Evolutionary conservation across 148 eudicot genomes (phyloP), one percentile per base, ranked within the genome.

Genomic region (Linanthus parryae): DNA sequence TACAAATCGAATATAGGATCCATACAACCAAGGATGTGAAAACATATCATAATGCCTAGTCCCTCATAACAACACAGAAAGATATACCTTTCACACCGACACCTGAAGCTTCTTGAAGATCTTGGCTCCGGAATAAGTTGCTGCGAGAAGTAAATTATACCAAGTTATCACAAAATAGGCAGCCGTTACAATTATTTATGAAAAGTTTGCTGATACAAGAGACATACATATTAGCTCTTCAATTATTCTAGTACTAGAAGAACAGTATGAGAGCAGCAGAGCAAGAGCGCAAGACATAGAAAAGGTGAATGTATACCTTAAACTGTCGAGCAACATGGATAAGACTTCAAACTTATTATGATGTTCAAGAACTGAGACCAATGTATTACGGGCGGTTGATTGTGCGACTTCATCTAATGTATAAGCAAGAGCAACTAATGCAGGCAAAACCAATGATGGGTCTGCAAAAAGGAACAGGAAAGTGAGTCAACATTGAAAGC

Each of bases 251-350:
- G n/a, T n/a, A n/a, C n/a, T n/a, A n/a, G n/a, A n/a, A n/a, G n/a
- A n/a, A n/a, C n/a, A n/a, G n/a, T n/a, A n/a, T n/a, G n/a, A n/a
- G n/a, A n/a, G n/a, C n/a, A n/a, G n/a, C n/a, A n/a, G n/a, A 18
- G 18, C 12, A 43, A 35, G 1, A 22, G 10, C 25, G 31, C 28
- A 10, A 29, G 11, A 29, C 11, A 56, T 12, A 7, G 37, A 41
- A 38, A 58, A 45, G 12, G 23, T 54, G 30, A 28, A 57, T 7
- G 37, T 21, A 23, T 75, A 87, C 95, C 95, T 80, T 41, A 87
- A 67, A 56, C 69, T 68, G 67, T 80, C 81, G 22, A 87, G 80
- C 73, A 87, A 34, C 65, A 68, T 49, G 61, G 61, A 67, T 52
- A 83, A 58, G 48, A 75, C 84, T 30, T 80, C 77, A 48, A 75